Evolutionary conservation across 169 alveolate genomes (phyloP), one percentile per base, ranked within the genome.

Genomic region (Cryptosporidium meleagridis): DNA sequence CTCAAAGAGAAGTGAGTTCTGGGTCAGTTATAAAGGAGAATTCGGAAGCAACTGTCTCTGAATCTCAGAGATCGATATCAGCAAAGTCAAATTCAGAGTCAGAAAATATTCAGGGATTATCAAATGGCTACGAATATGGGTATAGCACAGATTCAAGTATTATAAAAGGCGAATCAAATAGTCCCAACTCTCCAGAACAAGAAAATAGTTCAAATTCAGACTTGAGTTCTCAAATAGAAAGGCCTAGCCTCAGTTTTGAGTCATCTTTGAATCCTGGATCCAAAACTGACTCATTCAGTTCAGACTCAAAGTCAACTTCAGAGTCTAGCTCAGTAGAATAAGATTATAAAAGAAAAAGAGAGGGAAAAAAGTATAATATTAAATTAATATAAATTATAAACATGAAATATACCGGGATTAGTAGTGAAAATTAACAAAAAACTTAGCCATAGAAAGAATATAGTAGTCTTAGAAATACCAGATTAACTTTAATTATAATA

Each of bases 401-500:
- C n/a, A 48, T 48, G 23, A 14, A 48, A 12, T 48, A 48, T 48
- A 48, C 21, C 14, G 12, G 5, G 14, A 16, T 55, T 23, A 55
- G 67, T 53, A 53, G n/a, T 55, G 29, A 21, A 21, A n/a, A 55
- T 21, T 55, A 26, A 21, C 67, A n/a, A 55, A 23, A 55, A 23
- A 21, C 67, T 55, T n/a, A 55, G 29, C 35, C 16, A 55, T 55
- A 26, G 67, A 26, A 9, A 26, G 16, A 26, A 55, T 55, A 26
- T 55, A 55, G 67, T 55, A 55, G 67, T 55, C 14, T 55, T 23
- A 16, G 18, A 55, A 29, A 21, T 59, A 12, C 8, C 51, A 29
- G 53, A 33, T n/a, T 65, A 6, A 35, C 67, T 65, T 33, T 65
- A 65, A 65, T 65, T 65, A 65, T 48, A 14, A 48, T 48, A 48